These are phyloP conservation scores for Arachnopeziza araneosa DNA, from an alignment of 2,329 filamentous ascomycete species.

Conservation along the genomic window DNA sequence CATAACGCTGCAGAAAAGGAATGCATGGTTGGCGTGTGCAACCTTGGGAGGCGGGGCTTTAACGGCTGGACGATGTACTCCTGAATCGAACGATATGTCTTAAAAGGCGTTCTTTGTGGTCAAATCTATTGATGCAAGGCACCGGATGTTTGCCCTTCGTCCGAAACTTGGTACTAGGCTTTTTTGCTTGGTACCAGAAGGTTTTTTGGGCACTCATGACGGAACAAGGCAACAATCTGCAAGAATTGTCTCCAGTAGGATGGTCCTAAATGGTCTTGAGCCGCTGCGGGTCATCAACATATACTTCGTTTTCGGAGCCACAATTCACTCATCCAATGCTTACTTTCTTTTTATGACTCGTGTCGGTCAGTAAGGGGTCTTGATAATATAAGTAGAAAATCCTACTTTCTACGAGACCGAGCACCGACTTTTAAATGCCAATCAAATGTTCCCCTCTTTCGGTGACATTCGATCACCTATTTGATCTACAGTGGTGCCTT, in stretches of 20 bases:
- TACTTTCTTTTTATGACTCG: background rate
- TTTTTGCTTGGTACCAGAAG: too few relatives aligned
- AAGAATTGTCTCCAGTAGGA: too few relatives aligned
- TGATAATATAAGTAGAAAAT: background rate
- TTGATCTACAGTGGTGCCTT: background rate
- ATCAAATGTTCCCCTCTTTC: background rate
- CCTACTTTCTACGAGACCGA: background rate
- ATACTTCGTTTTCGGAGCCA: background rate
- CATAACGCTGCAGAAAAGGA: background rate
- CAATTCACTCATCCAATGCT: background rate
- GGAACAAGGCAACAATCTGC: too few relatives aligned
- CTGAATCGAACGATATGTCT: background rate
- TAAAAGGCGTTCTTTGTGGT: too few relatives aligned
- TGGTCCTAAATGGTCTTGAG: background rate
- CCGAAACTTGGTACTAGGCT: too few relatives aligned
- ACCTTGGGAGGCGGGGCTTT: background rate
- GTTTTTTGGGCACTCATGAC: too few relatives aligned
- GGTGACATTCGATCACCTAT: background rate
- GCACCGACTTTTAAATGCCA: background rate
- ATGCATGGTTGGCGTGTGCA: background rate
- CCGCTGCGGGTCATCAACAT: background rate
- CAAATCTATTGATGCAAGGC: too few relatives aligned
- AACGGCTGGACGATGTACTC: background rate
- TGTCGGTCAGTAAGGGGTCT: background rate
- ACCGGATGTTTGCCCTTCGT: too few relatives aligned